These are phyloP conservation scores for Colletotrichum neosansevieriae DNA, from an alignment of 2,329 filamentous ascomycete genomes.

Conservation along the genomic window DNA sequence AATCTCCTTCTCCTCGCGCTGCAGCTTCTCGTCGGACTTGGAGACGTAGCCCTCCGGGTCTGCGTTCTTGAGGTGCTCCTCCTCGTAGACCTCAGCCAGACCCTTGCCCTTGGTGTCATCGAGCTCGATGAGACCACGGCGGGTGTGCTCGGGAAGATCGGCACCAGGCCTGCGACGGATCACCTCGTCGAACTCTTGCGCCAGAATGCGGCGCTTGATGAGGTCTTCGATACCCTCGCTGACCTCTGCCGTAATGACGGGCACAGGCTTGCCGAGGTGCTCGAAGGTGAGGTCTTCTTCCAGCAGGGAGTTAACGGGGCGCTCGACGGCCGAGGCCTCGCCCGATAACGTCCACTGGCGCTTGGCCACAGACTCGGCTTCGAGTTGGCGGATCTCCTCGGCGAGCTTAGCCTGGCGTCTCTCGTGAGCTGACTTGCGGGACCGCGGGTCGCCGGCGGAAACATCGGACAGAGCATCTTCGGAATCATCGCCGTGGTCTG, in stretches of 20 bases:
- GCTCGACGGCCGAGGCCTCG: slow-evolving; percentile 84
- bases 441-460: slow-evolving; percentile 77
- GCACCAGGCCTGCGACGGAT: slow-evolving; percentile 83
- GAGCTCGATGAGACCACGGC: slow-evolving; percentile 81
- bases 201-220: slow-evolving; percentile 92
- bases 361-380: slow-evolving; percentile 89
- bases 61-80: slow-evolving; percentile 83
- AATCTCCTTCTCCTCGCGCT: slow-evolving; percentile 86
- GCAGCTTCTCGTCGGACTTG: slow-evolving; percentile 83
- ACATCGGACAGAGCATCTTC: slow-evolving; percentile 74
- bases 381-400: slow-evolving; percentile 91
- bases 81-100: slow-evolving; percentile 93
- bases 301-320: slow-evolving; percentile 90
- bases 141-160: slow-evolving; percentile 68
- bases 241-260: slow-evolving; percentile 91
- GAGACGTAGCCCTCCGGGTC: slow-evolving; percentile 86
- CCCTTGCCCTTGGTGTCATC: slow-evolving; percentile 90
- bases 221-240: slow-evolving; percentile 93
- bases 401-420: slow-evolving; percentile 85
- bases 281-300: slow-evolving; percentile 98
- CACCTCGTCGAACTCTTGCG: slow-evolving; percentile 93
- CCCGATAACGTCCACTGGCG: slow-evolving; percentile 91
- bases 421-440: slow-evolving; percentile 87
- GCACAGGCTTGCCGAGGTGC: slow-evolving; percentile 92
- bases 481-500: slow-evolving; percentile 70